Conservation (phyloP, 1,139 yeast genomes). For the Suhomyces bokatorum region DNA sequence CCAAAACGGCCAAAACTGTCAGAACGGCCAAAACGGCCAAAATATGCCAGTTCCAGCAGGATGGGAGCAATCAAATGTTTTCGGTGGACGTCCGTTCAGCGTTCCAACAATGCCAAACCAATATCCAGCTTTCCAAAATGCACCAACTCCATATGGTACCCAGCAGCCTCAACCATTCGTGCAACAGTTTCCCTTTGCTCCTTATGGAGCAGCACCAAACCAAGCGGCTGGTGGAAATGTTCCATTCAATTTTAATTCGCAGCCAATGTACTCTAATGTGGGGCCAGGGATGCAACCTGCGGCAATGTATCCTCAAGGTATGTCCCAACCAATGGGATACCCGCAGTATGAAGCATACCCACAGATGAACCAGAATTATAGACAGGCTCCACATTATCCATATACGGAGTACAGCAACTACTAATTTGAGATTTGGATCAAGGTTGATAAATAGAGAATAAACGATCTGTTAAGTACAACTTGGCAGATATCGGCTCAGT, state of each 20-base stretch:
- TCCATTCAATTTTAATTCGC: constrained; percentile 9
- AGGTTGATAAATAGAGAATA: background rate
- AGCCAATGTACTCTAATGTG: constrained; percentile 4
- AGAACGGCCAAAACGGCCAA: background rate
- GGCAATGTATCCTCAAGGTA: background rate
- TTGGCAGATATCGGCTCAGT: too few species aligned
- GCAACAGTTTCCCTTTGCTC: constrained; percentile 5
- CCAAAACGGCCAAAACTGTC: background rate
- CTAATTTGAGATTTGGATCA: too few species aligned
- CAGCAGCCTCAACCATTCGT: constrained; percentile 1
- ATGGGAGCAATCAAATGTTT: constrained; percentile 4
- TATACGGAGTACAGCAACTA: constrained; percentile 1
- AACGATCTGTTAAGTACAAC: too few species aligned
- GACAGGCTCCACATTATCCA: background rate
- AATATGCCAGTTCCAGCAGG: background rate
- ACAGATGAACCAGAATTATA: background rate
- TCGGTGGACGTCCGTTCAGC: constrained; percentile 3
- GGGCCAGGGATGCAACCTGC: background rate
- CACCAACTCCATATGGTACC: constrained; percentile 5
- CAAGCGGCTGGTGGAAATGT: constrained; percentile 11
- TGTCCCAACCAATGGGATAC: background rate
- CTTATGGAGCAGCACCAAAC: constrained; percentile 4
- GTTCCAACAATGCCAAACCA: constrained; percentile 3
- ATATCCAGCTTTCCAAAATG: constrained; percentile 2
- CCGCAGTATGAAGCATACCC: constrained; percentile 1